These are phyloP conservation scores for Naganishia sp. DNA, from an alignment of 1,284 basidiomycete genomes.

Conservation along the genomic window DNA sequence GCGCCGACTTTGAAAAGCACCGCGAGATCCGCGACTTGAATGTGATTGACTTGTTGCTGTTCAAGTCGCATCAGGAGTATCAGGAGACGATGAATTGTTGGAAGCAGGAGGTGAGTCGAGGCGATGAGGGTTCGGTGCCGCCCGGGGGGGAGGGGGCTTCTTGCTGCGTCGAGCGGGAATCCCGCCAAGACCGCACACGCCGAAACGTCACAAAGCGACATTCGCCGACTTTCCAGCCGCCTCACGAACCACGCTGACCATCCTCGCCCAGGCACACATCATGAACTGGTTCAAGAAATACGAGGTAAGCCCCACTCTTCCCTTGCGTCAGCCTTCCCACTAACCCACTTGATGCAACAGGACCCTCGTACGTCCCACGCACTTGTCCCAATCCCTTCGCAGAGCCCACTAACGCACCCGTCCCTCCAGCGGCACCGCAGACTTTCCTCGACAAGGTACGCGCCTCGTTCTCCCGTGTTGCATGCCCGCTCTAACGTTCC, in stretches of 20 bases:
- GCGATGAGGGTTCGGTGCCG: too few species aligned
- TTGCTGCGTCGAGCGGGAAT: too few species aligned
- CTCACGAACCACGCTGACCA: too few species aligned
- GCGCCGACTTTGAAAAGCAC: slow-evolving; percentile 85
- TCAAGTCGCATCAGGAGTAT: slow-evolving; percentile 84
- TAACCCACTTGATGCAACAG: not conserved
- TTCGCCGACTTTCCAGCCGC: too few species aligned
- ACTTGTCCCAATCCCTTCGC: not conserved
- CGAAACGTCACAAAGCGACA: too few species aligned
- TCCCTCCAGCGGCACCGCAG: slow-evolving; percentile 41
- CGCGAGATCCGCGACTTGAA: slow-evolving; percentile 77
- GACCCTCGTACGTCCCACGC: slow-evolving; percentile 28
- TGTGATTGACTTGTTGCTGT: slow-evolving; percentile 82
- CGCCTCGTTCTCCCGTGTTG: not conserved
- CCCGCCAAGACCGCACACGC: too few species aligned
- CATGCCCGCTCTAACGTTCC: not conserved
- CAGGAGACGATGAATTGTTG: slow-evolving; percentile 95
- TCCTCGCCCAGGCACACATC: slow-evolving; percentile 47
- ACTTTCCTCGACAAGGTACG: slow-evolving; percentile 54
- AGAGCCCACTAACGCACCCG: not conserved
- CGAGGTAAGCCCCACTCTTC: slow-evolving; percentile 40
- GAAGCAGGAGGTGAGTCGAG: slow-evolving; percentile 73
- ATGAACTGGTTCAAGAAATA: slow-evolving; percentile 54
- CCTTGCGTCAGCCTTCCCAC: too few species aligned
- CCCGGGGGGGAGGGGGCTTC: too few species aligned